A percentile compares a stretch with the other conserved stretches of the same genome.
These are phyloP conservation scores for Lactarius hengduanensis DNA, from an alignment of 768 basidiomycete genomes.

Conservation along the genomic window DNA sequence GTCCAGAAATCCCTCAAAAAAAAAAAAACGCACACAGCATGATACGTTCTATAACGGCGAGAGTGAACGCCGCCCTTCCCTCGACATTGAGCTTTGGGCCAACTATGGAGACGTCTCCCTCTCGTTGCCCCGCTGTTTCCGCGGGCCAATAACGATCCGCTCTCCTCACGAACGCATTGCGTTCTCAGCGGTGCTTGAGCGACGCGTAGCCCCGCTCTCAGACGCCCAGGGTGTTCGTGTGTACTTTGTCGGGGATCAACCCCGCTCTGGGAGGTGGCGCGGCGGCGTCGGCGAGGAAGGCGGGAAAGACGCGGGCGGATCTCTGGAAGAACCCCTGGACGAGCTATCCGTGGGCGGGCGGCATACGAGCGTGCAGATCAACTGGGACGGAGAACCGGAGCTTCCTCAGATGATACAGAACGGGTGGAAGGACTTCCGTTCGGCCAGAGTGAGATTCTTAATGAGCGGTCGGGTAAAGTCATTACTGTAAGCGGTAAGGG, in stretches of 20 bases:
- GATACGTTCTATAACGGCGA: not conserved
- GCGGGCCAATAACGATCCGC: constrained; percentile 10
- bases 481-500: not conserved
- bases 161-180: constrained; percentile 1
- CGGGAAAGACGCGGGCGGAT: not conserved
- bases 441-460: constrained; percentile 2
- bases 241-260: constrained; percentile 16
- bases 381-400: constrained; percentile 14
- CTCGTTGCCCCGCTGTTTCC: constrained; percentile 15
- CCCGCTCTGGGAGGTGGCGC: not conserved
- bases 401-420: not conserved
- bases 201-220: not conserved
- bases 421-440: not conserved
- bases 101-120: constrained; percentile 8
- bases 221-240: constrained; percentile 2
- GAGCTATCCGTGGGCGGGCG: not conserved
- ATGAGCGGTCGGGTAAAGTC: not conserved
- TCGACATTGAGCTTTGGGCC: constrained; percentile 1
- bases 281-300: not conserved
- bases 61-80: not conserved
- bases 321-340: not conserved
- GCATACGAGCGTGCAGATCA: constrained; percentile 6
- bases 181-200: constrained; percentile 7
- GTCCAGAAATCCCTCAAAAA: not conserved
- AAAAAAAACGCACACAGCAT: constrained; percentile 1